A percentile compares a stretch with the other conserved stretches of the same genome.
phyloP scores from a whole-genome alignment of 768 basidiomycete genomes.

The Serendipita sp. region DNA sequence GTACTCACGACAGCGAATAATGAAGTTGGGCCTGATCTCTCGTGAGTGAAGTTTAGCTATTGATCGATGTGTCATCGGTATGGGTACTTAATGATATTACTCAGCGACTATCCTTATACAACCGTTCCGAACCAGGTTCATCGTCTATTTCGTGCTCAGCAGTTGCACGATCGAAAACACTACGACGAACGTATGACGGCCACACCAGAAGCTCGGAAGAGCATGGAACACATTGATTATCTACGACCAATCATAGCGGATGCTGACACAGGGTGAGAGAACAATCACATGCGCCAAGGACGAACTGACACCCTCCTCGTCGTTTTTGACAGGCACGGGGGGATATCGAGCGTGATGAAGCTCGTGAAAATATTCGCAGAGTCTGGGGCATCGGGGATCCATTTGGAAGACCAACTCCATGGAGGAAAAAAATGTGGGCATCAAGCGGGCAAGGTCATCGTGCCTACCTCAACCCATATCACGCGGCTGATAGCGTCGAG shows the following conservation, averaged over 20 bases:
- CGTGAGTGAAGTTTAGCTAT: too few relatives aligned
- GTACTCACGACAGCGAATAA: slow-evolving; percentile 80
- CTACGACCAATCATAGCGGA: slow-evolving; percentile 88
- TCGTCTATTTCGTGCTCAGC: slow-evolving; percentile 79
- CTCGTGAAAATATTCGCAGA: slow-evolving; percentile 90
- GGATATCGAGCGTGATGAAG: slow-evolving; percentile 89
- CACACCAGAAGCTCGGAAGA: slow-evolving; percentile 44
- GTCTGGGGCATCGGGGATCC: slow-evolving; percentile 77
- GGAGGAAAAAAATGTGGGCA: slow-evolving; percentile 95
- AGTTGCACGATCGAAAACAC: slow-evolving; percentile 84
- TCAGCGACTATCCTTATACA: slow-evolving; percentile 86
- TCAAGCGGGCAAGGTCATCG: slow-evolving; percentile 82
- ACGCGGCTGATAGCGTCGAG: slow-evolving; percentile 72
- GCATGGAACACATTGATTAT: slow-evolving; percentile 72
- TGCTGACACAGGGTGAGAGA: slow-evolving; percentile 73
- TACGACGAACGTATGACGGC: slow-evolving; percentile 70
- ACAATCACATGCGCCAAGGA: not conserved
- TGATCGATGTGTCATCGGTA: too few relatives aligned
- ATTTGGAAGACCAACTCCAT: slow-evolving; percentile 87
- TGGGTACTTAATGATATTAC: too few relatives aligned
- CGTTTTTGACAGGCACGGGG: slow-evolving; percentile 55
- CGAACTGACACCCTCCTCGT: not conserved
- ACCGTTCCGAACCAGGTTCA: slow-evolving; percentile 95
- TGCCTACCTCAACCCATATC: slow-evolving; percentile 79
- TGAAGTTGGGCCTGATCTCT: slow-evolving; percentile 85